Conservation (phyloP, 2,329 filamentous ascomycete species). For the Phoma sp. region DNA sequence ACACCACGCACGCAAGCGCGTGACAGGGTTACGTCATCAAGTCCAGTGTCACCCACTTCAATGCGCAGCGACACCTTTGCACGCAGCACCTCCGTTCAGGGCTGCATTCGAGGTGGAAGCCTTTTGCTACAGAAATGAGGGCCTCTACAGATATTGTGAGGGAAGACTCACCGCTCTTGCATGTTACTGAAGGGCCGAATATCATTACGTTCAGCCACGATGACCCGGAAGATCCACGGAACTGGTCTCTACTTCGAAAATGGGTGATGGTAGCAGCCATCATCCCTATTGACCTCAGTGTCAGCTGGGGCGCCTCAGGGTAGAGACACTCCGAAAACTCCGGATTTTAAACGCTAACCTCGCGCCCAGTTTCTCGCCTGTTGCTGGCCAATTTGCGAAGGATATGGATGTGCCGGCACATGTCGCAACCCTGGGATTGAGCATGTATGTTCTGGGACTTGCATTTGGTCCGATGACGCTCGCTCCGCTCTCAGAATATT, state of each 20-base stretch:
- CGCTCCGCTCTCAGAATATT: slow-evolving; percentile 50
- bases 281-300: slow-evolving; percentile 46
- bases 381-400: slow-evolving; percentile 50
- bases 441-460: slow-evolving; percentile 57
- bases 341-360: neutral
- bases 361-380: slow-evolving; percentile 51
- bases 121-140: slow-evolving; percentile 1
- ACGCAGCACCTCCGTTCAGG: neutral
- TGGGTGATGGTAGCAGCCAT: slow-evolving; percentile 48
- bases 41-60: neutral
- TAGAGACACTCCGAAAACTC: neutral
- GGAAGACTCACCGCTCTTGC: slow-evolving; percentile 15
- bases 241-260: slow-evolving; percentile 44
- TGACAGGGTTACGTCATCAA: slow-evolving; percentile 18
- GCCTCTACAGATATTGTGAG: slow-evolving; percentile 4
- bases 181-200: slow-evolving; percentile 9
- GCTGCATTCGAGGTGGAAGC: neutral
- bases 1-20: slow-evolving; percentile 15
- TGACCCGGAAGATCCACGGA: slow-evolving; percentile 44
- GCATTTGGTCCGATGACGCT: slow-evolving; percentile 51
- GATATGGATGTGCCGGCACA: slow-evolving; percentile 53
- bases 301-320: slow-evolving; percentile 56
- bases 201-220: slow-evolving; percentile 25
- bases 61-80: neutral
- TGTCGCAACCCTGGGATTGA: slow-evolving; percentile 55